Base-by-base conservation (phyloP, 495 filamentous ascomycete species). In the Aspergillus mulundensis region DNA sequence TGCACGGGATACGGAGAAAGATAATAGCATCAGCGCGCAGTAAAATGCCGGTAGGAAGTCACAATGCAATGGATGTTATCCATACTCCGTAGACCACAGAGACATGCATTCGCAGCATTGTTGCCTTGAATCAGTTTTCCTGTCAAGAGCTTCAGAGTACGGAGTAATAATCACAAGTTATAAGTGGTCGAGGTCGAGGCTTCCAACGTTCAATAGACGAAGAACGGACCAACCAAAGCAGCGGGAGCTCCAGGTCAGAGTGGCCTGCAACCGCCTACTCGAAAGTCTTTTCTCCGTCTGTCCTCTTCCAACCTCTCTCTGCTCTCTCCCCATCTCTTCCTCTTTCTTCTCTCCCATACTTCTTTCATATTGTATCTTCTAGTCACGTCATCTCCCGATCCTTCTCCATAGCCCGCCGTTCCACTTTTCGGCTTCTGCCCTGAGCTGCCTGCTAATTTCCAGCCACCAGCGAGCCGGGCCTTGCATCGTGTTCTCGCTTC, bases 391-490 rank as follows among this genome's bases (percentile, higher is more conserved):
- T 63, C 70, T 61, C 65, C 67, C 62, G 68, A 45, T 65, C 56
- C 52, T 61, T 66, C 56, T 36, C 40, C 47, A 34, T 45, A 46
- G 68, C 64, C 66, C 68, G 64, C 67, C 62, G 69, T 71, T 63
- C 59, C 63, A 45, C 52, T 52, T 61, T 56, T 52, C 40, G 39
- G 56, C 51, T 60, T 63, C 47, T 59, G 60, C 54, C 66, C 64
- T 63, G 65, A 70, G 63, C 62, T 68, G 70, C 71, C 71, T 71
- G 68, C 70, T 72, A 66, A 66, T 66, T 72, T 72, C 79, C 77
- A 78, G 80, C 74, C 79, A 82, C 80, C 77, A 80, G 28, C 43
- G 36, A 60, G n/a, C 55, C 54, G 4, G 28, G 45, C 54, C 25
- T 58, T 63, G n/a, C n/a, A n/a, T 56, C 41, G 50, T 46, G 41